Conservation (phyloP, 2,329 filamentous ascomycete genomes). For the Hypoxylon sp. region DNA sequence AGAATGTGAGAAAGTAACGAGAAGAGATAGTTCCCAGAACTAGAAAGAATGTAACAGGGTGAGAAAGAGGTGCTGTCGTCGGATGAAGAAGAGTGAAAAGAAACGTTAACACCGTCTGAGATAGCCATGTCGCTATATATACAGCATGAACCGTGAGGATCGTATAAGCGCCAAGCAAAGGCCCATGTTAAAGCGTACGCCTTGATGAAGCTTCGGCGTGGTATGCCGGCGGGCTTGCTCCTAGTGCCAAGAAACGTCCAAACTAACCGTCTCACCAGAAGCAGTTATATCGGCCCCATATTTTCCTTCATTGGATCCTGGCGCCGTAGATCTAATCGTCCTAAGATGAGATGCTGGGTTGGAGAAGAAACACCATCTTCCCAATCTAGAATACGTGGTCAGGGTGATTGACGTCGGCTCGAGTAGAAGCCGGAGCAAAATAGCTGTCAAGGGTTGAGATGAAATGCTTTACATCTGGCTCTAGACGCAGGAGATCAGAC, state of each 20-base stretch:
- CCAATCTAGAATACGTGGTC: constrained; percentile 27
- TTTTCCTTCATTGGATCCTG: constrained; percentile 41
- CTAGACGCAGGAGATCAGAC: constrained; percentile 32
- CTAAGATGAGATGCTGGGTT: constrained; percentile 44
- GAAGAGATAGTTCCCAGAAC: constrained; percentile 54
- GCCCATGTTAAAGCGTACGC: constrained; percentile 14
- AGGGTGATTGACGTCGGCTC: constrained; percentile 35
- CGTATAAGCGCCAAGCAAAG: constrained; percentile 35
- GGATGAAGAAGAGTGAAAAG: constrained; percentile 47
- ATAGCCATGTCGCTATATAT: constrained; percentile 47
- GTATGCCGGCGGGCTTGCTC: constrained; percentile 31
- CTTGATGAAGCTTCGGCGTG: constrained; percentile 36
- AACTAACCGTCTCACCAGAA: constrained; percentile 48
- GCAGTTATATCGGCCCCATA: constrained; percentile 36
- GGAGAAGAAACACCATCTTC: constrained; percentile 32
- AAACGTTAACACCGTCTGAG: constrained; percentile 13
- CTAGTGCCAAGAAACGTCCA: constrained; percentile 43
- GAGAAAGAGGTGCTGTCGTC: constrained; percentile 51
- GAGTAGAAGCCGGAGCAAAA: constrained; percentile 43
- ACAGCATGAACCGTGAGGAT: constrained; percentile 42
- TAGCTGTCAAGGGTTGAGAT: constrained; percentile 23
- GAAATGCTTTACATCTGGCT: constrained; percentile 25
- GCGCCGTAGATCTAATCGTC: constrained; percentile 49
- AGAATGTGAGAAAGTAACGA: constrained; percentile 47
- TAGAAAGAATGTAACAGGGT: constrained; percentile 53